A percentile compares a stretch with the other conserved stretches of the same genome.
Conservation (phyloP, 2,329 filamentous ascomycete genomes). For the Colletotrichum caudatum region DNA sequence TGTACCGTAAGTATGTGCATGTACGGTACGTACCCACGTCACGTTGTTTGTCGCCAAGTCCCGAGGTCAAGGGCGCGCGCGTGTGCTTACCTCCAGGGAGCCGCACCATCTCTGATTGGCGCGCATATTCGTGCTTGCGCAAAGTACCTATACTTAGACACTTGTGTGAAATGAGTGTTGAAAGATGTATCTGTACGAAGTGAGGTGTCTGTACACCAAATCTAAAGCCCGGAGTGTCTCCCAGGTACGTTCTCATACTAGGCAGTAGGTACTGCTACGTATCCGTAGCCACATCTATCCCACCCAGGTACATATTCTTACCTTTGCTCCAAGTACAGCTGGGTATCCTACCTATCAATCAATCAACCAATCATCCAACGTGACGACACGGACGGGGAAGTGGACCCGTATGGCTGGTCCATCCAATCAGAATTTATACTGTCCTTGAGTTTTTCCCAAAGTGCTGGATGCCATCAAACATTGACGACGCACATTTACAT, state of each 20-base stretch:
- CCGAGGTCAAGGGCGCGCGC: slow-evolving; percentile 5
- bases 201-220: background rate
- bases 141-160: too few relatives aligned
- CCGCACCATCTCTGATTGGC: slow-evolving; percentile 20
- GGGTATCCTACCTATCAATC: background rate
- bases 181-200: too few relatives aligned
- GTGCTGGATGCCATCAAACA: background rate
- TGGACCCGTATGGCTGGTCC: too few relatives aligned
- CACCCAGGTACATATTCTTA: too few relatives aligned
- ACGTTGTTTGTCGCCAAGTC: slow-evolving; percentile 16
- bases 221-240: slow-evolving; percentile 29
- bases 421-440: background rate
- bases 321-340: too few relatives aligned
- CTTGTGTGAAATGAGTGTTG: too few relatives aligned
- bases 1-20: too few relatives aligned
- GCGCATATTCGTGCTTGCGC: slow-evolving; percentile 12
- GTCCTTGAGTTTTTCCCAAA: background rate
- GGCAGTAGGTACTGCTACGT: too few relatives aligned
- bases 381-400: slow-evolving; percentile 21
- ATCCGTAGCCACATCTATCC: background rate
- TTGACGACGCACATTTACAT: background rate
- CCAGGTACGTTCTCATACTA: background rate
- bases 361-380: background rate
- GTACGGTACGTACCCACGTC: too few relatives aligned
- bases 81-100: background rate